Evolutionary conservation across 805 yeast genomes (phyloP), one percentile per base, ranked within the genome.

Genomic region (Wickerhamiella domercqiae): DNA sequence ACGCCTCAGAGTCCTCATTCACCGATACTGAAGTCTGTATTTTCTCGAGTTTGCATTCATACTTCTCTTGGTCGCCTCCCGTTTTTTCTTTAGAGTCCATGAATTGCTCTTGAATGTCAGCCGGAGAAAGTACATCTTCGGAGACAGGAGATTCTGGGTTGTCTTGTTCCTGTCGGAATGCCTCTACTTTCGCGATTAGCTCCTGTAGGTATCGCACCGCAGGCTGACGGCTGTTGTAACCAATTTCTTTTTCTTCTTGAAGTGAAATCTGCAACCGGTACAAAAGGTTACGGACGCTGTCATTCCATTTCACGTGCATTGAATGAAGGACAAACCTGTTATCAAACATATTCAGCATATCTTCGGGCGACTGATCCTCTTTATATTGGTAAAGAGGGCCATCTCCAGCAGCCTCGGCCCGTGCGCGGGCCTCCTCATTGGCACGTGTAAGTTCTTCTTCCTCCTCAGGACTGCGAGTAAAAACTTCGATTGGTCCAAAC

Each of bases 271-370:
- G 52, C 48, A 78, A 81, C 32, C 72, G 67, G 52, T 70, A 67
- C 32, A 82, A 59, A 9, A 70, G 60, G 48, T 83, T 73, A 39
- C 95, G 62, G 7, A 75, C 67, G 3, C 60, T 52, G 42, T 78
- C 75, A 54, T 79, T 77, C 94, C 95, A 84, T 47, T 74, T 78
- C 47, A 84, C 52, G 48, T 75, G 71, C 54, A 82, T 65, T 39
- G 77, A 72, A 47, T 83, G 84, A 17, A 82, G 59, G 41, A 75
- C 70, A 54, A 78, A 82, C 35, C 83, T 61, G 52, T 86, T 84
- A 41, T 67, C 68, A 56, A 71, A 78, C 14, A 44, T 47, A 19
- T 14, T 9, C 18, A 16, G 15, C 14, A 14, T 9, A 9, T 24
- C 26, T 9, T 24, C 26, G 13, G 9, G 14, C 24, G 25, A 31